Evolutionary conservation across 306 rosid species (phyloP), one percentile per base, ranked within the genome.

Genomic region (Senna tora): DNA sequence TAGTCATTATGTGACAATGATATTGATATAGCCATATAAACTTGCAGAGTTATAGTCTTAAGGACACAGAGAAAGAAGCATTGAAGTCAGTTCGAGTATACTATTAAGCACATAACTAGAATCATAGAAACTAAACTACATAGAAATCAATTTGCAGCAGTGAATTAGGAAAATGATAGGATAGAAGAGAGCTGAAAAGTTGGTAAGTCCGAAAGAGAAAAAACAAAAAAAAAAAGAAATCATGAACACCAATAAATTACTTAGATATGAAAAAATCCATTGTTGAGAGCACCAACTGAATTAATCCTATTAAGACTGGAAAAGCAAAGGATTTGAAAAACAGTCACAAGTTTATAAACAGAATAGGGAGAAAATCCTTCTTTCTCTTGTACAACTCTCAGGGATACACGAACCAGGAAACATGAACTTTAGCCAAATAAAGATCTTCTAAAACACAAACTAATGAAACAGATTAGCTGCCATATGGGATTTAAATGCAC

Each of bases 321-420:
- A 75, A 60, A 25, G 46, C 28, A 61, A 5, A 38, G 54, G 41
- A 51, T 30, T 74, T 34, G 43, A 56, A 50, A 60, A 71, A 36
- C 33, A 59, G 34, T 25, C 60, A 52, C 39, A 70, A 65, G 33
- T 15, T 65, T 57, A 19, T 47, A n/a, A 46, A 58, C 65, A 25
- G 20, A 66, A 59, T 39, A 43, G 22, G 63, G 4, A 2, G 25
- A 28, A 57, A n/a, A 58, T 15, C 13, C 65, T 32, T 58, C 43
- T 58, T n/a, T 58, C 13, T 14, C 39, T 55, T 55, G 4, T 15
- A 57, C 20, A 47, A 0, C 28, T 9, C 14, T 53, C 7, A 25
- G 47, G 12, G 19, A 39, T n/a, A 25, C 59, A 73, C 42, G 72
- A 57, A 66, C 51, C 73, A 67, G 22, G 42, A 53, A 68, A 63